phyloP scores from a whole-genome alignment of 2,329 filamentous ascomycete species.

The Magnaporthiopsis rhizophila region DNA sequence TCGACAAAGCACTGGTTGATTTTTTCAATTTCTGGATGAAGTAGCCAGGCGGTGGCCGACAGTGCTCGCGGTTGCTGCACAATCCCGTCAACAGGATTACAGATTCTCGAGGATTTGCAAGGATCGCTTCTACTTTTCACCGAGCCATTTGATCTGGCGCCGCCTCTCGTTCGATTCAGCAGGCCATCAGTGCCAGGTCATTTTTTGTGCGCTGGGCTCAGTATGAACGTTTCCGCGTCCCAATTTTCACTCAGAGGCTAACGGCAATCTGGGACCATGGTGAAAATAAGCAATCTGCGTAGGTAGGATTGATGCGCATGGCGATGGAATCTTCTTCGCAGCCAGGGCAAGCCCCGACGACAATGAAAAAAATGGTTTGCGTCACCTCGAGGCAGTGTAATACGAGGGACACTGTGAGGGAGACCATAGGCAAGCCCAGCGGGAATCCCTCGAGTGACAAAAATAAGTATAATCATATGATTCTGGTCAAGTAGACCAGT shows the following conservation, averaged over 20 bases:
- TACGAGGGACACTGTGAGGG: conserved; percentile 63
- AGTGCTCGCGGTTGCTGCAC: neutral
- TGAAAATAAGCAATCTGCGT: too few species aligned
- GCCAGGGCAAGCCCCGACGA: conserved; percentile 38
- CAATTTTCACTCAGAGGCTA: too few species aligned
- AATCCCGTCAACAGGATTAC: neutral
- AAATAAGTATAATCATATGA: conserved; percentile 74
- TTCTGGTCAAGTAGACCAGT: conserved; percentile 62
- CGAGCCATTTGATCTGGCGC: too few species aligned
- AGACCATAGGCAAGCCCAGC: conserved; percentile 64
- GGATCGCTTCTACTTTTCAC: neutral
- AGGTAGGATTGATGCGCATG: too few species aligned
- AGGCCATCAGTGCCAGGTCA: too few species aligned
- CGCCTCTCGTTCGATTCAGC: too few species aligned
- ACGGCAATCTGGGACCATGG: too few species aligned
- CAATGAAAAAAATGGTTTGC: conserved; percentile 58
- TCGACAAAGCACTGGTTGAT: neutral
- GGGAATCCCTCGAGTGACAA: conserved; percentile 45
- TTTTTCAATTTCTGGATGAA: neutral
- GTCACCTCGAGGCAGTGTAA: conserved; percentile 66
- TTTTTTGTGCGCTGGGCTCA: too few species aligned
- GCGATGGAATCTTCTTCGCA: conserved; percentile 32
- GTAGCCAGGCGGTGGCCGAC: neutral
- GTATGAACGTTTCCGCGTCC: too few species aligned
- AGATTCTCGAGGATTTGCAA: neutral